Evolutionary conservation across 2,329 filamentous ascomycete genomes (phyloP).

Genomic region (Drechslerella dactyloides): DNA sequence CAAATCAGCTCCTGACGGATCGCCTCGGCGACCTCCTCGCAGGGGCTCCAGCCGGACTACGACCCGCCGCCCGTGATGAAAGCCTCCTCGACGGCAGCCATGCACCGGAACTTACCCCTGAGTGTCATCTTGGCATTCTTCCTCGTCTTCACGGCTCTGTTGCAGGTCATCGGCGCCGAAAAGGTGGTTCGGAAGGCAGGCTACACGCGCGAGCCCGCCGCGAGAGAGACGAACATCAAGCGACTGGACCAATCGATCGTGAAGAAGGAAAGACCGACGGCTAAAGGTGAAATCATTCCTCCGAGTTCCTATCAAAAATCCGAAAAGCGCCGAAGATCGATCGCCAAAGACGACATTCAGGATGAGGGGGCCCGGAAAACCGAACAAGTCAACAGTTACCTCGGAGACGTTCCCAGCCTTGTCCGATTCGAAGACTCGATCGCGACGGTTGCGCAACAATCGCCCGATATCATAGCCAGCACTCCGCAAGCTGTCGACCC

Average conservation of each 20-base stretch:
- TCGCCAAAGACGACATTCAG: slow-evolving; percentile 40
- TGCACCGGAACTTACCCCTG: slow-evolving; percentile 40
- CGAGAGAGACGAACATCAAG: slow-evolving; percentile 34
- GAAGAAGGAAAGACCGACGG: slow-evolving; percentile 32
- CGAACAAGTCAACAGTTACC: slow-evolving; percentile 26
- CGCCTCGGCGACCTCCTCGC: slow-evolving; percentile 37
- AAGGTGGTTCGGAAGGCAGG: slow-evolving; percentile 41
- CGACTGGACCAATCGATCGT: slow-evolving; percentile 33
- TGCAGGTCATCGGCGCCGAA: slow-evolving; percentile 51
- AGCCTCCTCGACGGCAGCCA: slow-evolving; percentile 40
- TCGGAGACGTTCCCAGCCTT: slow-evolving; percentile 37
- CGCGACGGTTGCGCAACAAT: slow-evolving; percentile 25
- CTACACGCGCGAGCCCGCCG: slow-evolving; percentile 24
- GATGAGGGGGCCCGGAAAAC: slow-evolving; percentile 26
- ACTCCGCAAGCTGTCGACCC: slow-evolving; percentile 25
- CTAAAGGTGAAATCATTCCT: slow-evolving; percentile 42
- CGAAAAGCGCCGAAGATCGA: slow-evolving; percentile 43
- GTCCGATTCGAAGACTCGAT: slow-evolving; percentile 36
- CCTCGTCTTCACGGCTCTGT: slow-evolving; percentile 46
- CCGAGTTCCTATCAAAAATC: slow-evolving; percentile 49
- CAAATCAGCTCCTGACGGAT: slow-evolving; percentile 48
- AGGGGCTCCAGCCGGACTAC: slow-evolving; percentile 33
- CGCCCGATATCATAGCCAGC: slow-evolving; percentile 4
- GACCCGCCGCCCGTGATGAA: slow-evolving; percentile 32
- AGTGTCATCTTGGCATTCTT: slow-evolving; percentile 37